These are phyloP conservation scores for Botryotinia narcissicola DNA, from an alignment of 2,329 filamentous ascomycete species.

Conservation along the genomic window DNA sequence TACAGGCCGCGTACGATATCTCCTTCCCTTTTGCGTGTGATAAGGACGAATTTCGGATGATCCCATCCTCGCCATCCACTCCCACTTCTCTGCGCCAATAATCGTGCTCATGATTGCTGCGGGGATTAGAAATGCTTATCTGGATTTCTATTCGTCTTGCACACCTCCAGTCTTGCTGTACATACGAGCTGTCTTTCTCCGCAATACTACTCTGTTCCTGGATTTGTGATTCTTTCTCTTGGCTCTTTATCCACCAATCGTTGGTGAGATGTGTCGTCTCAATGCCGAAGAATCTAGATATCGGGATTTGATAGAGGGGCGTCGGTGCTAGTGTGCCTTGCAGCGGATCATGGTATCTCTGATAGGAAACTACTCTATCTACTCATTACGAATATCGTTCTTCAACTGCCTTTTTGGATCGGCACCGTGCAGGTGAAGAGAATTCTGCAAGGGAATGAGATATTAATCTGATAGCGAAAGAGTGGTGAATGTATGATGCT, in stretches of 20 bases:
- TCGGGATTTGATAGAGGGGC: not conserved
- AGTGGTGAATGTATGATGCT: not conserved
- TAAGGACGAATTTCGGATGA: not conserved
- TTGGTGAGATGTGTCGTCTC: not conserved
- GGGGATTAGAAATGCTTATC: not conserved
- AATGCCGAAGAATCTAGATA: not conserved
- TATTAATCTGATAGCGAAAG: not conserved
- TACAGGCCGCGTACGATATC: not conserved
- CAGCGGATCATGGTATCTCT: not conserved
- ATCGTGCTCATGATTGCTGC: not conserved
- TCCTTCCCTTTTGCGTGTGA: not conserved
- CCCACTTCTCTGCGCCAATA: not conserved
- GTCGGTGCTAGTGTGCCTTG: not conserved
- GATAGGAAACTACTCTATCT: not conserved
- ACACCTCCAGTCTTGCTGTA: not conserved
- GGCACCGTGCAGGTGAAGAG: not conserved
- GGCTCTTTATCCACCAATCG: conserved; percentile 5
- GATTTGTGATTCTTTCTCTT: not conserved
- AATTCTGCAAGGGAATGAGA: not conserved
- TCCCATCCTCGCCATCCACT: not conserved
- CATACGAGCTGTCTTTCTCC: not conserved
- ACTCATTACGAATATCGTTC: not conserved
- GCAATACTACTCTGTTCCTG: not conserved
- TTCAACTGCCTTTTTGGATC: conserved; percentile 6
- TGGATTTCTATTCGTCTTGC: not conserved